Evolutionary conservation across 2,329 filamentous ascomycete species (phyloP), one percentile per base, ranked within the genome.

Genomic region (Metarhizium sp.): DNA sequence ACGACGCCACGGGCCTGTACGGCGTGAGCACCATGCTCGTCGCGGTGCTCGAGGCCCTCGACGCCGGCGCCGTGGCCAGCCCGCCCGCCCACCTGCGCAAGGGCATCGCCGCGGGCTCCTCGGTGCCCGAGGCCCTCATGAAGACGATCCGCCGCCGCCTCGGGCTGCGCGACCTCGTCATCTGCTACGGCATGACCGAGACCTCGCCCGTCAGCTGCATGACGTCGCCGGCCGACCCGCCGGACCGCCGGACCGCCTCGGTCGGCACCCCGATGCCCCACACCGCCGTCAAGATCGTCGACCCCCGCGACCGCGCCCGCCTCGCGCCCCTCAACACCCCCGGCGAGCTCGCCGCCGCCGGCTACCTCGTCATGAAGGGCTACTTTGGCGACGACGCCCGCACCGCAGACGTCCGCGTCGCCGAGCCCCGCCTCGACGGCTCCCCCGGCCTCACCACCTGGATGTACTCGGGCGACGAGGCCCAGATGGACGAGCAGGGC

Each of bases 151-250:
- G 92, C 68, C 78, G 78, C 29, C 78, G 75, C 2, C 76, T 97
- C 8, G 94, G 94, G 51, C 74, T 97, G 18, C 81, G 79, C 0
- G 88, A 95, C 55, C 73, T 97, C 25, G 92, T 92, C 0, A 96
- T 96, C 60, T 96, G 92, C 75, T 97, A 96, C 69, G 92, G 92
- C 58, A 95, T 95, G 91, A 96, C 92, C 1, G 92, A 96, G 72
- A 96, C 92, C 1, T 80, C 78, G 51, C 87, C 87, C 45, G 87
- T 90, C 64, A 77, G 81, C 75, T 82, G 81, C 60, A 96, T 96
- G 91, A 96, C 92, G 0, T 77, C 82, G 0, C 92, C 89, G 0
- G 72, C 80, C 18, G 91, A 96, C 66, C 84, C 89, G 0, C 74
- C 90, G 2, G 79, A 79, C 42, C 88, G 87, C 70, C 79, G 91